Evolutionary conservation across 345 rosid genomes (phyloP).

Genomic region (Acer negundo): DNA sequence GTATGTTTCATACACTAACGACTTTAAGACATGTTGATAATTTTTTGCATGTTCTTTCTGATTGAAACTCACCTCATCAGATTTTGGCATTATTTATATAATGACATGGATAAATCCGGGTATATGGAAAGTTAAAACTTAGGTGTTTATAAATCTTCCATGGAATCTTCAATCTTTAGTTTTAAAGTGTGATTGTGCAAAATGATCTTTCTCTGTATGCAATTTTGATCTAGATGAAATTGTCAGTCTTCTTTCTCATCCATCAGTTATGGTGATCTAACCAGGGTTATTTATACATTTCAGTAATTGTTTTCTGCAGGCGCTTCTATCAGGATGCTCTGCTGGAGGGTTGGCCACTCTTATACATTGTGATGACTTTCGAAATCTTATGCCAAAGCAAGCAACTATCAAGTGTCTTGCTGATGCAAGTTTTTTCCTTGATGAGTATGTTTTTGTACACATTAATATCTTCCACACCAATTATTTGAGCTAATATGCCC

Average conservation of each 20-base stretch:
- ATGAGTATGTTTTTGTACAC: constrained; percentile 60
- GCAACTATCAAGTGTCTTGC: constrained; percentile 86
- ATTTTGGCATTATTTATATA: background rate
- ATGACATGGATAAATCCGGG: background rate
- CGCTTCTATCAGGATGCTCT: constrained; percentile 93
- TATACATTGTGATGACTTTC: constrained; percentile 82
- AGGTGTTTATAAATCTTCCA: background rate
- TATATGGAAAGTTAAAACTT: background rate
- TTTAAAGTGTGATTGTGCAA: background rate
- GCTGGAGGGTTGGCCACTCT: constrained; percentile 94
- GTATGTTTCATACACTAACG: background rate
- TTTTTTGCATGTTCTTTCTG: background rate
- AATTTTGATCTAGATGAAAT: constrained; percentile 2
- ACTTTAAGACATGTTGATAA: background rate
- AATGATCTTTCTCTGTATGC: background rate
- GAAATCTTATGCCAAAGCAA: constrained; percentile 60
- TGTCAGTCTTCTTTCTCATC: constrained; percentile 12
- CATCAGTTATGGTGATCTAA: background rate
- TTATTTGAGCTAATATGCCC: background rate
- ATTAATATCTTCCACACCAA: background rate
- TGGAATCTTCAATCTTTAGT: background rate
- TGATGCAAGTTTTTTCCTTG: constrained; percentile 90
- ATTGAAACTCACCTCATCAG: background rate
- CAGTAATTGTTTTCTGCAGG: constrained; percentile 44
- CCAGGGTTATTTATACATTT: background rate